Conservation (phyloP, 2,329 filamentous ascomycete species). For the Aspergillus chevalieri region DNA sequence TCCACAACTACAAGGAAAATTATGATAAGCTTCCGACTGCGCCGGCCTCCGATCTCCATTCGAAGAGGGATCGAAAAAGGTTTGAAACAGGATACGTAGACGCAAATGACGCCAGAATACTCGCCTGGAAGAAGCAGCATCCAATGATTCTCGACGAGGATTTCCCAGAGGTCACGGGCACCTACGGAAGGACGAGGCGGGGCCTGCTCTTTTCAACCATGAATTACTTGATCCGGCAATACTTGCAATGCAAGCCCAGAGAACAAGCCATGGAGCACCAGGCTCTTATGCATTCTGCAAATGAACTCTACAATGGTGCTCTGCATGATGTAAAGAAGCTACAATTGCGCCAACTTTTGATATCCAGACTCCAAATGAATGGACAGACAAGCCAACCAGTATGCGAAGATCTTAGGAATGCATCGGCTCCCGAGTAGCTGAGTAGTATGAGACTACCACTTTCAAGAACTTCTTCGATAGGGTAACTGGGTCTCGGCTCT, state of each 20-base stretch:
- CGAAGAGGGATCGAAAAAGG: neutral
- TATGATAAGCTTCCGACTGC: constrained; percentile 1
- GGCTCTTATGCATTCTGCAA: neutral
- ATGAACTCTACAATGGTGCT: neutral
- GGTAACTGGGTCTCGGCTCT: neutral
- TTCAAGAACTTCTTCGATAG: neutral
- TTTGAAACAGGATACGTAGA: neutral
- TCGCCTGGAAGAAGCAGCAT: no score
- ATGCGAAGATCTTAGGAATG: neutral
- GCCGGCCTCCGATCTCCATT: constrained; percentile 2
- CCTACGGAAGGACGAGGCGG: constrained; percentile 5
- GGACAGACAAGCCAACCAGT: neutral
- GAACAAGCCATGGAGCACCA: neutral
- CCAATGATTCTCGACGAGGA: constrained; percentile 5
- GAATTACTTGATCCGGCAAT: neutral
- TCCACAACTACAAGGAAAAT: constrained; percentile 3
- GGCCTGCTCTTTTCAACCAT: constrained; percentile 2
- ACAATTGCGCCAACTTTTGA: neutral
- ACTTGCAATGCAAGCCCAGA: neutral
- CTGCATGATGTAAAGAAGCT: neutral
- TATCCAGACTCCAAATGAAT: neutral
- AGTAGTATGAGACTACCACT: neutral
- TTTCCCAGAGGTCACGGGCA: constrained; percentile 4
- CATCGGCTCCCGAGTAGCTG: neutral
- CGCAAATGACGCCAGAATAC: no score